These are phyloP conservation scores for Tulasnella sp. DNA, from an alignment of 768 basidiomycete genomes.

Conservation along the genomic window DNA sequence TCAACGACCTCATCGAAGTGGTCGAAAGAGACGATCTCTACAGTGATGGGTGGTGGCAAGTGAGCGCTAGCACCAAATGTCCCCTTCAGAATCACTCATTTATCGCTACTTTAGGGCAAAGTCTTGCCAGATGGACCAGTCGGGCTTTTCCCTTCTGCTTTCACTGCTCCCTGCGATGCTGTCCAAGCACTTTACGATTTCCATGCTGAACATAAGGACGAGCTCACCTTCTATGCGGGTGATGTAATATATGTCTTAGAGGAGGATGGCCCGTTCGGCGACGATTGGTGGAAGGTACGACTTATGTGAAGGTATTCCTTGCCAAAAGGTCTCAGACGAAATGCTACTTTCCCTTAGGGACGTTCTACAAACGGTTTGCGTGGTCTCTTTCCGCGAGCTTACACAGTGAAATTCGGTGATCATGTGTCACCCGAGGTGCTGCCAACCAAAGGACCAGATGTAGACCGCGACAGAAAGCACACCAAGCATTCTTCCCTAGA, in stretches of 20 bases:
- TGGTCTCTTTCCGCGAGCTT: conserved; percentile 85
- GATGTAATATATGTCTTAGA: conserved; percentile 85
- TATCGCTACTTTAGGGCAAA: no score
- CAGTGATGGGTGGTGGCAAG: conserved; percentile 94
- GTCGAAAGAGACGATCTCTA: conserved; percentile 89
- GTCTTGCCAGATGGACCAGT: no score
- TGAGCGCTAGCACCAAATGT: no score
- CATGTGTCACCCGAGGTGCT: conserved; percentile 37
- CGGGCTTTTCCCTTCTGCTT: no score
- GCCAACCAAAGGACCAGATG: no score
- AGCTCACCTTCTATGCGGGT: conserved; percentile 73
- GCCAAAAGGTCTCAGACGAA: background rate
- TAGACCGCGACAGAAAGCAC: no score
- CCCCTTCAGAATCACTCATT: no score
- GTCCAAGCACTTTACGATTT: conserved; percentile 87
- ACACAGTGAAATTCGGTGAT: no score
- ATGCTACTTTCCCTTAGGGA: conserved; percentile 42
- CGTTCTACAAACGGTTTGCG: conserved; percentile 67
- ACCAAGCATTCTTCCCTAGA: no score
- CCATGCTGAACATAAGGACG: conserved; percentile 85
- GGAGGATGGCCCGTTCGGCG: conserved; percentile 83
- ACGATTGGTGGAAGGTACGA: conserved; percentile 86
- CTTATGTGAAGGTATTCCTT: conserved; percentile 19
- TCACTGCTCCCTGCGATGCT: no score
- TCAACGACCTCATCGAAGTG: conserved; percentile 81